These are phyloP conservation scores for Calonectria pseudoreteaudii DNA, from an alignment of 2,329 filamentous ascomycete species.

Conservation along the genomic window DNA sequence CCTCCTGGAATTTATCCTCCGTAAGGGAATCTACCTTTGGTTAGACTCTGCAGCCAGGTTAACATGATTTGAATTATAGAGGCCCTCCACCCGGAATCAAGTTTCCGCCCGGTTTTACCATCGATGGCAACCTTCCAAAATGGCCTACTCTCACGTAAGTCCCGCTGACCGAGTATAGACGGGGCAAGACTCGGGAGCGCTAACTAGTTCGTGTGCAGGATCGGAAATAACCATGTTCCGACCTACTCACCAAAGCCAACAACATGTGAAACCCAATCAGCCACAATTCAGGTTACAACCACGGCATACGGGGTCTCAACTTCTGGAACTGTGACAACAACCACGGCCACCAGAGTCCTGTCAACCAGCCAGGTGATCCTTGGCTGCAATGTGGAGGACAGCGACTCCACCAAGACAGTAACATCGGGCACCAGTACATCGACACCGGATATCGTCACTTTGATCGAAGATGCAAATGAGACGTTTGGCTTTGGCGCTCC, in stretches of 20 bases:
- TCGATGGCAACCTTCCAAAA: conserved; percentile 20
- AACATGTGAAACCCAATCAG: conserved; percentile 18
- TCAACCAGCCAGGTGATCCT: conserved; percentile 14
- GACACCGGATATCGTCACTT: background rate
- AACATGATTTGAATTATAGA: no score
- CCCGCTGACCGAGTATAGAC: no score
- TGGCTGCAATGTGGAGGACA: conserved; percentile 21
- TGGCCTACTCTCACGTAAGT: conserved; percentile 27
- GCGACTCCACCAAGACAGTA: background rate
- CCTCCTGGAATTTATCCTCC: conserved; percentile 23
- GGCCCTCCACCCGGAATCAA: conserved; percentile 14
- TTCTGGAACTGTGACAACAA: conserved; percentile 11
- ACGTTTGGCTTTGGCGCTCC: background rate
- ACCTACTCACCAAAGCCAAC: conserved; percentile 17
- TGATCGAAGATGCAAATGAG: conserved; percentile 7
- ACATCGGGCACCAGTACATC: background rate
- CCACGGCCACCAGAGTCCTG: conserved; percentile 9
- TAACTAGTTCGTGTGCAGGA: background rate
- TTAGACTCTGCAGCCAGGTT: no score
- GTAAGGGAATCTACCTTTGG: background rate
- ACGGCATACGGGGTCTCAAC: conserved; percentile 19
- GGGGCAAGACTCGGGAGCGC: no score
- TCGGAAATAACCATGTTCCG: conserved; percentile 15
- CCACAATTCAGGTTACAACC: conserved; percentile 16
- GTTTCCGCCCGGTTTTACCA: conserved; percentile 13